Percentiles rank a stretch among this genome's conserved stretches.
These are phyloP conservation scores for Alternaria dauci DNA, from an alignment of 2,329 filamentous ascomycete genomes.

Conservation along the genomic window DNA sequence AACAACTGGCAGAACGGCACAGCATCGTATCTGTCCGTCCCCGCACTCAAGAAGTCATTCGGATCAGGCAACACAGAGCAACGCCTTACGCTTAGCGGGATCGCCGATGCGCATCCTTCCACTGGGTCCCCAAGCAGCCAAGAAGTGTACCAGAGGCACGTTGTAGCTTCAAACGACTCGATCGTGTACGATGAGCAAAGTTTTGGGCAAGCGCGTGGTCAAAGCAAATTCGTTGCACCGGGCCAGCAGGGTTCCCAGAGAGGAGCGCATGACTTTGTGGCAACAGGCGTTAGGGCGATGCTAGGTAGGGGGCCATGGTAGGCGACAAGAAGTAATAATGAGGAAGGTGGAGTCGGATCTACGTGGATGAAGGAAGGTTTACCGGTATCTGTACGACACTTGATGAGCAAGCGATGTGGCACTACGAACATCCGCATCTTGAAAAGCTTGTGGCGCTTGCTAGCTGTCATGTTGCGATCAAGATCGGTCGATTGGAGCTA, in stretches of 20 bases:
- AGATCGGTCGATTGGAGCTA: not conserved
- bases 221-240: constrained; percentile 16
- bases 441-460: not conserved
- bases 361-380: constrained; percentile 9
- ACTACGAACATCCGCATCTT: constrained; percentile 11
- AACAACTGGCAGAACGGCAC: constrained; percentile 66
- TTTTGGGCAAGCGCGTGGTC: constrained; percentile 20
- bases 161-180: constrained; percentile 64
- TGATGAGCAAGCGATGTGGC: constrained; percentile 18
- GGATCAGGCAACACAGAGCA: constrained; percentile 67
- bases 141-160: constrained; percentile 66
- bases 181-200: constrained; percentile 60
- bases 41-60: constrained; percentile 58
- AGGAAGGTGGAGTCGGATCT: constrained; percentile 5
- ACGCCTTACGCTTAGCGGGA: constrained; percentile 63
- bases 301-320: constrained; percentile 42
- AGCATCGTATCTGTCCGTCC: constrained; percentile 62
- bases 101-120: constrained; percentile 34
- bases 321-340: constrained; percentile 9
- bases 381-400: constrained; percentile 18
- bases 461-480: constrained; percentile 1
- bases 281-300: constrained; percentile 31
- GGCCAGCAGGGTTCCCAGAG: constrained; percentile 5
- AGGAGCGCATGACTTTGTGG: constrained; percentile 34
- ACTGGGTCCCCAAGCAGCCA: constrained; percentile 13